Evolutionary conservation across 768 basidiomycete species (phyloP).

Genomic region (Xanthoconium purpureum): DNA sequence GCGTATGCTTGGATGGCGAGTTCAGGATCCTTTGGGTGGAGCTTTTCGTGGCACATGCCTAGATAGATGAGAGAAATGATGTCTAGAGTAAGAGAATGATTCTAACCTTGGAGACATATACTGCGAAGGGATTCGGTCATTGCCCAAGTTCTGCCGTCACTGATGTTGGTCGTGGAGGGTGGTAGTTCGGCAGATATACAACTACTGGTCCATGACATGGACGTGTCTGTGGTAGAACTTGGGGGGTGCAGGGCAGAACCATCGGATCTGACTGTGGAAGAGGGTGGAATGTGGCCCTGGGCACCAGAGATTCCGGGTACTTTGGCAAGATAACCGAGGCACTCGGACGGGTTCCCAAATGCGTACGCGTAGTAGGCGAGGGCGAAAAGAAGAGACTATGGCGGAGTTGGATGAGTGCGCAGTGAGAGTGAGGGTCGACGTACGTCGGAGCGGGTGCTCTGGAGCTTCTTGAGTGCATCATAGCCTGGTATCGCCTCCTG

Average conservation of each 20-base stretch:
- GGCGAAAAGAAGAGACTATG: slow-evolving; percentile 63
- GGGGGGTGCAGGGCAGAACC: slow-evolving; percentile 37
- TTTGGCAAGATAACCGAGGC: slow-evolving; percentile 54
- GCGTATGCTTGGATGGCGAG: slow-evolving; percentile 59
- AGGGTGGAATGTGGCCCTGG: slow-evolving; percentile 49
- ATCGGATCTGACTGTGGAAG: slow-evolving; percentile 42
- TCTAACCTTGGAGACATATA: slow-evolving; percentile 72
- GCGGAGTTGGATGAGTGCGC: slow-evolving; percentile 7
- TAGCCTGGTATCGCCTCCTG: slow-evolving; percentile 60
- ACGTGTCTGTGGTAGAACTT: slow-evolving; percentile 34
- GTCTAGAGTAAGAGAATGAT: not conserved
- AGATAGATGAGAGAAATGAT: not conserved
- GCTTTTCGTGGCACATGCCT: slow-evolving; percentile 78
- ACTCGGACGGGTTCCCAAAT: slow-evolving; percentile 59
- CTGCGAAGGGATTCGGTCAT: slow-evolving; percentile 72
- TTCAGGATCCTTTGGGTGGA: slow-evolving; percentile 45
- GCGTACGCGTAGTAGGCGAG: slow-evolving; percentile 83
- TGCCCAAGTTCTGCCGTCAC: slow-evolving; percentile 70
- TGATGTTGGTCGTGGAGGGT: slow-evolving; percentile 49
- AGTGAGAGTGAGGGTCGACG: slow-evolving; percentile 28
- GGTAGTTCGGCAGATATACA: slow-evolving; percentile 42
- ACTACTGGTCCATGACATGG: slow-evolving; percentile 51
- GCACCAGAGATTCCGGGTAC: slow-evolving; percentile 54
- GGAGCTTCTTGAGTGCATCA: slow-evolving; percentile 47
- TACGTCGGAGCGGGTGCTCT: slow-evolving; percentile 56